These are phyloP conservation scores for Tuctoria greenei DNA, from an alignment of 176 grass and related monocot genomes.

Conservation along the genomic window DNA sequence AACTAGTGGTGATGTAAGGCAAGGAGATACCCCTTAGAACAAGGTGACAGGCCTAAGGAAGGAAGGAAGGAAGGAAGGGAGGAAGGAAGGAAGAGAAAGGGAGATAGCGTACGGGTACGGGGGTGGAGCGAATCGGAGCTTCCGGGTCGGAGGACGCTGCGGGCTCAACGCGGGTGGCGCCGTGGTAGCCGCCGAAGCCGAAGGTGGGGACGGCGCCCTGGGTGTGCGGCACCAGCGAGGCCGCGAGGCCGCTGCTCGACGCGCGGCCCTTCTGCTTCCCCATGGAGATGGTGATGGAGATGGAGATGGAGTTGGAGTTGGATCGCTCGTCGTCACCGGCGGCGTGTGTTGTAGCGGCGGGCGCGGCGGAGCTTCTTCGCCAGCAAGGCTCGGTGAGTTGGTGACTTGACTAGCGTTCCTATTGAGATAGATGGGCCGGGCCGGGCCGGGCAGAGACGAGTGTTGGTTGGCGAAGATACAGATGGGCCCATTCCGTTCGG, in stretches of 20 bases:
- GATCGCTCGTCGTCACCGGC: no score
- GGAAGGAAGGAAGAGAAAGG: not conserved
- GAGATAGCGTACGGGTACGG: conserved; percentile 32
- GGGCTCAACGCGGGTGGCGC: conserved; percentile 69
- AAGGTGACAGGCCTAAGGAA: not conserved
- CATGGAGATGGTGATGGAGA: conserved; percentile 34
- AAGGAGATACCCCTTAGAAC: not conserved
- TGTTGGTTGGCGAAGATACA: no score
- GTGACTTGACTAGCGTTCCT: no score
- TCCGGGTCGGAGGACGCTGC: conserved; percentile 50
- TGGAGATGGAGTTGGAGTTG: no score
- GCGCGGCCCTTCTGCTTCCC: conserved; percentile 75
- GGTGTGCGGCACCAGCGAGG: conserved; percentile 53
- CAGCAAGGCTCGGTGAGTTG: no score
- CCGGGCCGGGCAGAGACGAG: no score
- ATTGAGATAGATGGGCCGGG: no score
- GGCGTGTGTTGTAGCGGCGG: no score
- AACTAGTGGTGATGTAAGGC: not conserved
- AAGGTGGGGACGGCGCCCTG: conserved; percentile 54
- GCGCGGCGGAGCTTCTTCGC: no score
- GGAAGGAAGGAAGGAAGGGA: not conserved
- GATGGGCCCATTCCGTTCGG: no score
- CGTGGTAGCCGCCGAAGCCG: conserved; percentile 87
- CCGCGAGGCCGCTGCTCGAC: conserved; percentile 81
- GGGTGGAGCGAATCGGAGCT: conserved; percentile 13